Conservation (phyloP, 2,329 filamentous ascomycete species). For the Sarocladium oryzae region DNA sequence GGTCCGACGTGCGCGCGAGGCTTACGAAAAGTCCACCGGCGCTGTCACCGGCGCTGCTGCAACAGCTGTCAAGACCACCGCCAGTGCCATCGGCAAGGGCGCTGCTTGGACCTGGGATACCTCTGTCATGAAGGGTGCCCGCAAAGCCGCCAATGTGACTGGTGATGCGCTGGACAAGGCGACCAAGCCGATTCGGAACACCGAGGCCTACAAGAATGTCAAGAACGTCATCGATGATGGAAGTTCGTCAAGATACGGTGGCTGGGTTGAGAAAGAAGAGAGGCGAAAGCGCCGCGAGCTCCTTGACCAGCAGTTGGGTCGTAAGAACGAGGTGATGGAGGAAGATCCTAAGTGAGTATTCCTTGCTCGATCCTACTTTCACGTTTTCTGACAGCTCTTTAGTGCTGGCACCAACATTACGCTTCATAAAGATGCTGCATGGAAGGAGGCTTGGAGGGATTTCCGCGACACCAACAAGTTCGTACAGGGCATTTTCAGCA, state of each 20-base stretch:
- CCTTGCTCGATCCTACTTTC: too few species aligned
- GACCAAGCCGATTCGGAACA: conserved; percentile 90
- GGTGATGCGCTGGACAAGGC: conserved; percentile 86
- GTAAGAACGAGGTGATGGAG: conserved; percentile 54
- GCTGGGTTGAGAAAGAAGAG: conserved; percentile 96
- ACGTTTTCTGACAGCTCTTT: conserved; percentile 26
- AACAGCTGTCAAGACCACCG: conserved; percentile 77
- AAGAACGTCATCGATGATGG: conserved; percentile 97
- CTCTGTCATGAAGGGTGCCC: conserved; percentile 80
- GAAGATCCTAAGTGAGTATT: conserved; percentile 80
- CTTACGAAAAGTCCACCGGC: conserved; percentile 80
- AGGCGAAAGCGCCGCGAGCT: conserved; percentile 71
- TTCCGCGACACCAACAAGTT: conserved; percentile 87
- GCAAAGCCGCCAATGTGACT: conserved; percentile 79
- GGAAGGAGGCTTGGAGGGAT: conserved; percentile 97
- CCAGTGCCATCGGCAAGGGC: conserved; percentile 79
- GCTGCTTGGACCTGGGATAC: conserved; percentile 98
- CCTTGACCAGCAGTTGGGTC: conserved; percentile 56
- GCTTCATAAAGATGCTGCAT: conserved; percentile 91
- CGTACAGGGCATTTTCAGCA: conserved; percentile 79
- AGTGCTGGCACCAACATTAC: conserved; percentile 94
- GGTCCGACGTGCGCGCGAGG: conserved; percentile 76
- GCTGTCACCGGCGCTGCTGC: conserved; percentile 74
- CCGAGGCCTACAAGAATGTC: conserved; percentile 89
- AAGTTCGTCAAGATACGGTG: conserved; percentile 90